These are phyloP conservation scores for Hanseniaspora mollemarum DNA, from an alignment of 805 yeast genomes.

Conservation along the genomic window DNA sequence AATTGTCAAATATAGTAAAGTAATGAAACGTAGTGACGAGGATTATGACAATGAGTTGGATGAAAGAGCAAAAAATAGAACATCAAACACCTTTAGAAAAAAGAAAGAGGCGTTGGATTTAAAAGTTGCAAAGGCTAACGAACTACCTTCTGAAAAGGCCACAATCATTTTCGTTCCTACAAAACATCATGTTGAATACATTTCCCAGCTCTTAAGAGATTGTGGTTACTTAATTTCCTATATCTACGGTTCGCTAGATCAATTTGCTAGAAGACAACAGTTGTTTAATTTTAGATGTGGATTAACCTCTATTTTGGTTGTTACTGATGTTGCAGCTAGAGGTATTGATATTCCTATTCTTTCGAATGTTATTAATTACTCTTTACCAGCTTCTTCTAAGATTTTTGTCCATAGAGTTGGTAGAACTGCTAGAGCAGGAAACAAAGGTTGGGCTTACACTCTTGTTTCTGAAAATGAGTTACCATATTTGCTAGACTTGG, in stretches of 20 bases:
- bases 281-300: slow-evolving; percentile 77
- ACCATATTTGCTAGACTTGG: slow-evolving; percentile 83
- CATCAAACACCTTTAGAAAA: slow-evolving; percentile 31
- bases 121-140: slow-evolving; percentile 66
- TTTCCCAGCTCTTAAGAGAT: slow-evolving; percentile 54
- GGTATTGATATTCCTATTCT: slow-evolving; percentile 97
- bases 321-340: slow-evolving; percentile 96
- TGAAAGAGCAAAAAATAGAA: slow-evolving; percentile 30
- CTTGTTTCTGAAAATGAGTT: slow-evolving; percentile 73
- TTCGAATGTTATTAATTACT: slow-evolving; percentile 86
- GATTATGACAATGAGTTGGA: slow-evolving; percentile 38
- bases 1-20: slow-evolving; percentile 32
- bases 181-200: slow-evolving; percentile 92
- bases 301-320: slow-evolving; percentile 74
- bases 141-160: slow-evolving; percentile 70
- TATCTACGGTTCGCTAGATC: slow-evolving; percentile 90
- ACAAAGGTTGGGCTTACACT: slow-evolving; percentile 94
- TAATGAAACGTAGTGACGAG: slow-evolving; percentile 39
- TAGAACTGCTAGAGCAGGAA: slow-evolving; percentile 98
- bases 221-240: slow-evolving; percentile 81
- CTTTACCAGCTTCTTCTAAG: slow-evolving; percentile 84
- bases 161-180: slow-evolving; percentile 95
- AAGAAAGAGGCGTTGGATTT: slow-evolving; percentile 25
- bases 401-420: slow-evolving; percentile 96
- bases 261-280: slow-evolving; percentile 85